Conservation (phyloP, 2,329 filamentous ascomycete species). For the Colletotrichum sidae region DNA sequence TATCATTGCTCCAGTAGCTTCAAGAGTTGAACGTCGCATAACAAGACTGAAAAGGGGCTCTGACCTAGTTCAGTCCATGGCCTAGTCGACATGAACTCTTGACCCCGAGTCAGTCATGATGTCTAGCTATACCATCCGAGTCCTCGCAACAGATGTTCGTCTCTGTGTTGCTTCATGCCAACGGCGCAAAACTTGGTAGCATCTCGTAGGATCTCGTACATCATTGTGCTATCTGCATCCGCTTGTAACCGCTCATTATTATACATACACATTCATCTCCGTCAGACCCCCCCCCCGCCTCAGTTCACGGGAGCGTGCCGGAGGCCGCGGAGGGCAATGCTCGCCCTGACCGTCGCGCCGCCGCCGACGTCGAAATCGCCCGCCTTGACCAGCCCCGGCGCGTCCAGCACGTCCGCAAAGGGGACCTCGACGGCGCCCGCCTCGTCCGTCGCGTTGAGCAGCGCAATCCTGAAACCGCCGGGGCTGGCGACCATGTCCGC, state of each 20-base stretch:
- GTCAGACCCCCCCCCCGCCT: not conserved
- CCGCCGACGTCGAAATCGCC: constrained; percentile 50
- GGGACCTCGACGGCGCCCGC: constrained; percentile 49
- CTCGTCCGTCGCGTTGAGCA: constrained; percentile 50
- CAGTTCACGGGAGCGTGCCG: constrained; percentile 33
- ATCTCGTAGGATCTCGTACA: too few relatives aligned
- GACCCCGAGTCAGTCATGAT: too few relatives aligned
- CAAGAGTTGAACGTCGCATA: too few relatives aligned
- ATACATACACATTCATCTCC: not conserved
- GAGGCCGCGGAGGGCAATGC: constrained; percentile 48
- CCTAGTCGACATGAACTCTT: too few relatives aligned
- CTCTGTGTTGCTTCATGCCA: too few relatives aligned
- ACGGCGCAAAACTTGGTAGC: too few relatives aligned
- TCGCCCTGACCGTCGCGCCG: constrained; percentile 49
- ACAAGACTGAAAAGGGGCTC: too few relatives aligned
- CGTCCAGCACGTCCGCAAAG: constrained; percentile 47
- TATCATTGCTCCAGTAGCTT: too few relatives aligned
- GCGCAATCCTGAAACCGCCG: constrained; percentile 46
- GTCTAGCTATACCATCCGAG: too few relatives aligned
- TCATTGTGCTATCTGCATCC: not conserved
- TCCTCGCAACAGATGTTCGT: too few relatives aligned
- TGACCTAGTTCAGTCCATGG: too few relatives aligned
- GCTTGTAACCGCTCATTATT: not conserved
- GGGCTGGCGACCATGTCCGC: constrained; percentile 44
- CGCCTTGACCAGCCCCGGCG: constrained; percentile 46